Percentiles rank a stretch among this genome's conserved stretches.
These are phyloP conservation scores for Pisolithus microcarpus DNA, from an alignment of 768 basidiomycete genomes.

Conservation along the genomic window DNA sequence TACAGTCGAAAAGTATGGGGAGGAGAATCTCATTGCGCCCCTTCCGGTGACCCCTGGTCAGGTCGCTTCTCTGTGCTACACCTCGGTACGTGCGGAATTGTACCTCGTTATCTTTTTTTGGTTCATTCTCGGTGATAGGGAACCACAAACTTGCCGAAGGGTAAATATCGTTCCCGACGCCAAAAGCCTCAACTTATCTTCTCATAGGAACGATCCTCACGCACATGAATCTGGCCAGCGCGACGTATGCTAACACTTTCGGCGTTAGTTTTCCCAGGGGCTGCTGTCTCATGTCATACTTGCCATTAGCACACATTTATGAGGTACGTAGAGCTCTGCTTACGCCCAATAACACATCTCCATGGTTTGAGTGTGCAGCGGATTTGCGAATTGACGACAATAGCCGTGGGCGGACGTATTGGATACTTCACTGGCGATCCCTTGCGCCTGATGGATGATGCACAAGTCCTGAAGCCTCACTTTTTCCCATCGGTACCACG, in stretches of 20 bases:
- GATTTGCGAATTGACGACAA: slow-evolving; percentile 48
- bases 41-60: slow-evolving; percentile 54
- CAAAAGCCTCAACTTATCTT: slow-evolving; percentile 1
- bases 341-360: slow-evolving; percentile 5
- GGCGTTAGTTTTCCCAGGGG: slow-evolving; percentile 44
- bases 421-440: slow-evolving; percentile 89
- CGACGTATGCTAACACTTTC: slow-evolving; percentile 50
- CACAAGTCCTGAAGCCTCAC: slow-evolving; percentile 74
- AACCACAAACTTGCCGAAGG: slow-evolving; percentile 79
- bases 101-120: not conserved
- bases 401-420: slow-evolving; percentile 61
- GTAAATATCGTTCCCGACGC: slow-evolving; percentile 25
- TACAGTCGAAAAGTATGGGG: slow-evolving; percentile 71
- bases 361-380: slow-evolving; percentile 34
- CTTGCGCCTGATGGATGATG: slow-evolving; percentile 83
- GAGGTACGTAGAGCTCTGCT: slow-evolving; percentile 41
- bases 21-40: slow-evolving; percentile 52
- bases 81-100: slow-evolving; percentile 55
- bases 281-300: slow-evolving; percentile 56
- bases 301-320: slow-evolving; percentile 87
- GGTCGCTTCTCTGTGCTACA: slow-evolving; percentile 89
- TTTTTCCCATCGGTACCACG: slow-evolving; percentile 85
- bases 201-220: slow-evolving; percentile 66
- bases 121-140: slow-evolving; percentile 39
- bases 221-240: slow-evolving; percentile 59